Percentiles rank a stretch among this genome's conserved stretches.
These are phyloP conservation scores for Phalaenopsis hybrid DNA, from an alignment of 116 monocot genomes.

Conservation along the genomic window DNA sequence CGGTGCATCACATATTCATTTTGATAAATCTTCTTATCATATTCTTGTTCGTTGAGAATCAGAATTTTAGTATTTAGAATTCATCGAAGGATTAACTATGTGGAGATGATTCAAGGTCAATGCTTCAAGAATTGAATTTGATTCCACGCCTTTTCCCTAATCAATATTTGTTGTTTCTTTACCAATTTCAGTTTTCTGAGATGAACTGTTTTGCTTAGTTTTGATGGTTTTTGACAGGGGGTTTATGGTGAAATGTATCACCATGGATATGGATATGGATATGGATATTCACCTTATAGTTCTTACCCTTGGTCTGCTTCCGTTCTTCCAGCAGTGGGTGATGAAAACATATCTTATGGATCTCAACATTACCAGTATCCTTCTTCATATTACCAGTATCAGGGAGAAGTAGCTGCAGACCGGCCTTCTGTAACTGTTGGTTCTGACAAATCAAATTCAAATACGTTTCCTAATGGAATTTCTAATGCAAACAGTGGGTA, in stretches of 20 bases:
- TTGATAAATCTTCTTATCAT: too few relatives aligned
- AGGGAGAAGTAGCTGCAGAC: conserved; percentile 17
- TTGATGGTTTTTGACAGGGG: conserved; percentile 30
- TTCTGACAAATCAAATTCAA: conserved; percentile 27
- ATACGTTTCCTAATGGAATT: conserved; percentile 23
- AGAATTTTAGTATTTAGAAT: neutral
- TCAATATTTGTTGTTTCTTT: neutral
- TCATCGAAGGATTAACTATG: neutral
- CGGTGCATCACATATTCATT: too few relatives aligned
- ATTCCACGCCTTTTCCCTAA: neutral
- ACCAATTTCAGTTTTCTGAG: neutral
- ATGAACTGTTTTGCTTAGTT: neutral
- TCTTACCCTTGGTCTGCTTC: conserved; percentile 54
- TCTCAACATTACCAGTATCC: conserved; percentile 68
- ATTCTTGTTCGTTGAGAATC: too few relatives aligned
- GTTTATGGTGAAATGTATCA: conserved; percentile 70
- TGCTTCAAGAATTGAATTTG: neutral
- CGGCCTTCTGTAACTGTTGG: conserved; percentile 35
- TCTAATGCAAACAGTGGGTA: neutral
- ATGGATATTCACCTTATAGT: conserved; percentile 44
- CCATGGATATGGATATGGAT: conserved; percentile 48
- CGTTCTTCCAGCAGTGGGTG: conserved; percentile 44
- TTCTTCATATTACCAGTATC: conserved; percentile 33
- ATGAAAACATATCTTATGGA: conserved; percentile 63
- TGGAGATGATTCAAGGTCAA: neutral